These are phyloP conservation scores for Mycosphaerella arachidis DNA, from an alignment of 2,329 filamentous ascomycete genomes.

Conservation along the genomic window DNA sequence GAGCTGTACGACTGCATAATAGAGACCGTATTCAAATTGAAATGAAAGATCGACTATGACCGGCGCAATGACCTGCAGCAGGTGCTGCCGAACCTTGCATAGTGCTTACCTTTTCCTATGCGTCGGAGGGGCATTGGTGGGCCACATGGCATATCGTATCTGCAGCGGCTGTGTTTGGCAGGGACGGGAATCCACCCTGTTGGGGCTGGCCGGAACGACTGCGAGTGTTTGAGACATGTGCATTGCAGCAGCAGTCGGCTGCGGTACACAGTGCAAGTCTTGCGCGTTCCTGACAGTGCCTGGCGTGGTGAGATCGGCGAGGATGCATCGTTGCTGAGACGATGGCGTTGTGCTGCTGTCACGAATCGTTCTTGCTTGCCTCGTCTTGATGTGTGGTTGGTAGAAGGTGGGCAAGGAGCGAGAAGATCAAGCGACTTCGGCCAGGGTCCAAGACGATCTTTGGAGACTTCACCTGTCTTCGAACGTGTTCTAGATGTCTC, in stretches of 20 bases:
- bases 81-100: not conserved
- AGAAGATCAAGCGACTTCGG: not conserved
- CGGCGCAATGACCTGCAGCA: not conserved
- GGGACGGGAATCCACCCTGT: not conserved
- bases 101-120: not conserved
- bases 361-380: not conserved
- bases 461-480: not conserved
- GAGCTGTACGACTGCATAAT: not conserved
- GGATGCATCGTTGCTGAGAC: not conserved
- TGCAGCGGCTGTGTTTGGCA: not conserved
- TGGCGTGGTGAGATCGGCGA: not conserved
- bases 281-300: not conserved
- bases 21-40: not conserved
- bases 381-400: not conserved
- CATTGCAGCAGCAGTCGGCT: not conserved
- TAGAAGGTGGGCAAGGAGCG: not conserved
- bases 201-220: not conserved
- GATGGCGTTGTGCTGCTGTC: not conserved
- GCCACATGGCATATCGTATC: not conserved
- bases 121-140: not conserved
- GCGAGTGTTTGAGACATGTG: not conserved
- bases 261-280: not conserved
- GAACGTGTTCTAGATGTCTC: not conserved
- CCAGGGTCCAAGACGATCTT: not conserved
- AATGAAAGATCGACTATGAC: not conserved